Evolutionary conservation across 306 rosid species (phyloP).

Genomic region (Abrus precatorius): DNA sequence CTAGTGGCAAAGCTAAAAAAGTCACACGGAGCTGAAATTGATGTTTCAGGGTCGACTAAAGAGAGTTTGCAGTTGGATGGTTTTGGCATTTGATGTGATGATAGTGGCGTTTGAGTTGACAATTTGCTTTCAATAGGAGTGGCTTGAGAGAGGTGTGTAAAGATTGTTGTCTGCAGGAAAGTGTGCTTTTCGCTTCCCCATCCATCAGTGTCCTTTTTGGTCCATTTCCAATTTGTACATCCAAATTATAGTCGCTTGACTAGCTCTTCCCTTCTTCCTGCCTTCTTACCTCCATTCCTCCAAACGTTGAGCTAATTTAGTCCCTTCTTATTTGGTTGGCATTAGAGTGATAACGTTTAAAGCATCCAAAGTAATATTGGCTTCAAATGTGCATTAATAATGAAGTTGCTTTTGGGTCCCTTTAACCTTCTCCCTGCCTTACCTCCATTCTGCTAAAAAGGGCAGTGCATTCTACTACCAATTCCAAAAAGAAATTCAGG

Average conservation of each 20-base stretch:
- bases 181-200: constrained; percentile 51
- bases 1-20: constrained; percentile 93
- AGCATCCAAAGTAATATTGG: constrained; percentile 31
- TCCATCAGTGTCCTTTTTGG: constrained; percentile 40
- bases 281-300: constrained; percentile 36
- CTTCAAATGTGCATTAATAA: constrained; percentile 34
- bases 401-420: neutral
- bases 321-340: constrained; percentile 12
- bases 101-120: constrained; percentile 57
- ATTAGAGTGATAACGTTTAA: neutral
- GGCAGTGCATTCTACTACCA: too few species aligned
- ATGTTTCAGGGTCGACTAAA: constrained; percentile 67
- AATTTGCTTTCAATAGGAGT: constrained; percentile 53
- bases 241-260: constrained; percentile 26
- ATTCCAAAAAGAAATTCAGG: too few species aligned
- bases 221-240: constrained; percentile 54
- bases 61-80: constrained; percentile 61
- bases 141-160: constrained; percentile 61
- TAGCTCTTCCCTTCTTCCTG: constrained; percentile 23
- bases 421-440: neutral
- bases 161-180: constrained; percentile 49
- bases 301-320: constrained; percentile 32
- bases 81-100: constrained; percentile 59
- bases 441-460: too few species aligned
- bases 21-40: constrained; percentile 76